Conservation (phyloP, 78 protist genomes). For the Cavenderia fasciculata region DNA sequence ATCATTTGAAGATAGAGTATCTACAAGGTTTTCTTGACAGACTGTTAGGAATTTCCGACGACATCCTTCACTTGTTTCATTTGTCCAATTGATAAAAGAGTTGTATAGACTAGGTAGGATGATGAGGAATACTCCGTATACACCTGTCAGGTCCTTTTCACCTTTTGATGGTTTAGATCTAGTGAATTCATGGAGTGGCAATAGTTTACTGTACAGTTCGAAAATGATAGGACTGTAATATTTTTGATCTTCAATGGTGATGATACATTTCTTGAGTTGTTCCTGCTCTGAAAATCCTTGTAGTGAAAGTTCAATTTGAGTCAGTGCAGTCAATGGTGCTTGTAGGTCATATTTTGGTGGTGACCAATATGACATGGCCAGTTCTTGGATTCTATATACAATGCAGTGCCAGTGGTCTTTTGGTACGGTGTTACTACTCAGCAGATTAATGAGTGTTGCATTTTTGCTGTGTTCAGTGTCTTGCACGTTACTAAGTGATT, state of each 20-base stretch:
- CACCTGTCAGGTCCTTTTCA: slow-evolving; percentile 30
- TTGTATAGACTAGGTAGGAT: slow-evolving; percentile 20
- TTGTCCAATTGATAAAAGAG: slow-evolving; percentile 19
- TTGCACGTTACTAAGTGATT: slow-evolving; percentile 10
- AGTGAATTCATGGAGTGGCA: slow-evolving; percentile 23
- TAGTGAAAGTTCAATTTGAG: slow-evolving; percentile 24
- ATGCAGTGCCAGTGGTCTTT: slow-evolving; percentile 63
- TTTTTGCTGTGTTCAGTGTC: too few species aligned
- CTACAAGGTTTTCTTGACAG: background rate
- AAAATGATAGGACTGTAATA: slow-evolving; percentile 38
- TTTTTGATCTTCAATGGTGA: slow-evolving; percentile 9
- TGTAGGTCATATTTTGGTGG: slow-evolving; percentile 29
- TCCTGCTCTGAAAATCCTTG: slow-evolving; percentile 34
- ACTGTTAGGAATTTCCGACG: background rate
- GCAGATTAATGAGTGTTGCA: background rate
- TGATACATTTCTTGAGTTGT: slow-evolving; percentile 9
- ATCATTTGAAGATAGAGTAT: background rate
- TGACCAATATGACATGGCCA: background rate
- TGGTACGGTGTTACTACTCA: slow-evolving; percentile 31
- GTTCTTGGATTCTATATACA: slow-evolving; percentile 20
- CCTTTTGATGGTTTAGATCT: background rate
- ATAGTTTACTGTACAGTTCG: slow-evolving; percentile 15
- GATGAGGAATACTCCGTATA: slow-evolving; percentile 4
- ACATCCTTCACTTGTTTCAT: background rate
- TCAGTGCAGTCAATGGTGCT: slow-evolving; percentile 11